Base-by-base conservation (phyloP, 768 basidiomycete genomes). In the Gloeophyllum trabeum region DNA sequence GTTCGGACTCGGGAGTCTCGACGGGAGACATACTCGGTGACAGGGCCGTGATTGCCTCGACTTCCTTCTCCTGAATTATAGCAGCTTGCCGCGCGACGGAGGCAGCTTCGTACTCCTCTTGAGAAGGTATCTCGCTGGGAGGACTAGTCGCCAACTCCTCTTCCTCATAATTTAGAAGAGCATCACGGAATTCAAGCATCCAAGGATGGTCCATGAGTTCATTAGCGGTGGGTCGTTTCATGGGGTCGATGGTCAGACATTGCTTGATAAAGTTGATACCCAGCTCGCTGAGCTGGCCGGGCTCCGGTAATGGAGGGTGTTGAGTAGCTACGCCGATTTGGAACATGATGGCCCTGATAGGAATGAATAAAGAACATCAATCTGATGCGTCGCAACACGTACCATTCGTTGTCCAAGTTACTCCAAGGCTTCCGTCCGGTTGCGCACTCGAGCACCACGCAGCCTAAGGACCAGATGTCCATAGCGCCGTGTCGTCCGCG, bases 391-490 rank as follows among this genome's bases (percentile, higher is more conserved):
- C 37, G 25, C 23, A 23, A 13, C 21, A 7, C 76, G 47, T 48
- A 92, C 96, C 96, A 99, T 74, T 99, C 96, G 51, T 99, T 99
- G 58, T 99, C 96, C 32, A 94, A 79, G 56, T 94, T 93, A 53
- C 87, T 93, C 96, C 96, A 99, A 1, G 96, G 96, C 55, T 97
- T 94, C 56, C 84, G 81, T 0, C 96, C 96, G 0, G 96, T 99
- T 4, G 90, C 88, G 55, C 87, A 91, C 58, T 99, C 93, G 23
- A 98, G 75, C 12, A 98, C 81, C n/a, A 98, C 91, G 55, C 96
- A 98, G 14, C 96, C 96, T 44, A 97, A 63, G 19, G 91, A 89
- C 96, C 96, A 99, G 35, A 99, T 81, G 58, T 99, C 96, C 87
- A 96, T 96, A 7, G 94, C 90, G 14, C 96, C 96, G 48, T 88